Base-by-base conservation (phyloP, 208 protist species). In the Phytomonas sp. region DNA sequence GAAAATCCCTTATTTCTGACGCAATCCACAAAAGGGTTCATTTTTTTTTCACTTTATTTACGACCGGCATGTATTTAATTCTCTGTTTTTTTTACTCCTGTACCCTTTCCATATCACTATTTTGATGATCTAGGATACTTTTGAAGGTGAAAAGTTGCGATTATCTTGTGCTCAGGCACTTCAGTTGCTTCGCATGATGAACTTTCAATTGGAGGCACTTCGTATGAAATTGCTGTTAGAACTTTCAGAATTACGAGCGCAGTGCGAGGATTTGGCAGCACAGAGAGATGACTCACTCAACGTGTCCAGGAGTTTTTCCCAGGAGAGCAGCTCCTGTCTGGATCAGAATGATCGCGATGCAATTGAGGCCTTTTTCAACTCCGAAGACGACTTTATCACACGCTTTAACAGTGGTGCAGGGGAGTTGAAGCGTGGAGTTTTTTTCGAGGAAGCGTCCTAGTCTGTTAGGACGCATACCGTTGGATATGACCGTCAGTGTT, bases 291-390 rank as follows among this genome's bases (percentile, higher is more conserved):
- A 13, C 7, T 32, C 33, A 34, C 30, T 4, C 31, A 17, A 43
- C 61, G 4, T 30, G 26, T 66, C 40, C 29, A 63, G 15, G 11
- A 34, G 2, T 26, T 53, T 63, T 1, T 63, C 33, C 29, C 6
- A 37, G 23, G 28, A 37, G 15, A n/a, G 30, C 68, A 46, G 33
- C 30, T 65, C 28, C 6, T 62, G 62, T 13, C 76, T 94, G 2
- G 79, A 82, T 51, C 86, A 95, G 73, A 88, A 78, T 56, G 89
- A 88, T 68, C 77, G 87, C 4, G 89, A 95, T 74, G 89, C 89
- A 15, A 95, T 95, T 70, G 89, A 95, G 72, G 89, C 89, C 9
- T 85, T 95, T 43, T 95, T 95, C 72, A 87, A 92, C 70, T 77
- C 79, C 31, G 72, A 80, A 1, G 80, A 91, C n/a, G 84, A 90